Evolutionary conservation across 208 protist genomes (phyloP), one percentile per base, ranked within the genome.

Genomic region (Acanthamoeba castellanii): DNA sequence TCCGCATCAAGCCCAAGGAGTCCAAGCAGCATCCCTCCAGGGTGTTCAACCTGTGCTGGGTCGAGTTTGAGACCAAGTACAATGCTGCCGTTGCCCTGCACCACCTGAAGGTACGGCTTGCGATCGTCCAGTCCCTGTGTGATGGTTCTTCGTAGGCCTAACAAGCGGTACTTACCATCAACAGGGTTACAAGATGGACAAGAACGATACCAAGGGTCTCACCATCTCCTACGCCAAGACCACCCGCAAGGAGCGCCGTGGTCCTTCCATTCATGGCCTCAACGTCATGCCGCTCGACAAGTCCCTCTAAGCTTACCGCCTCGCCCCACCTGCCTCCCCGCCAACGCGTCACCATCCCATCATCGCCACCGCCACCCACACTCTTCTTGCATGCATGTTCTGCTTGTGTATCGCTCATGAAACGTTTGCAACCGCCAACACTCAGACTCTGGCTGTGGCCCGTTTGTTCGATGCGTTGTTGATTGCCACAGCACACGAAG

Each of bases 31-130:
- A 87, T 22, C 59, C 82, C 18, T 55, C 37, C 22, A n/a, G 85
- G 30, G 55, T 42, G 32, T 94, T 72, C 30, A 82, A 85, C 94
- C 64, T 95, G n/a, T 95, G 94, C 94, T 95, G 94, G n/a, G 94
- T 94, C 47, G 94, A 95, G 68, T 95, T 95, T 42, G 94, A 95
- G 27, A 95, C 94, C 52, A 92, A 90, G 45, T 88, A 95, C 87
- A 88, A 95, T n/a, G 94, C 94, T 18, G 93, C 94, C 50, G 74
- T 87, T 2, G 94, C 94, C 16, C 25, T 95, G 61, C 85, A 87
- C 50, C 78, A 92, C 74, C 84, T 95, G 22, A 61, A 95, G 88
- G 93, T 68, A 1, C 82, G n/a, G n/a, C n/a, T n/a, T n/a, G 37
- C 55, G 16, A 61, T 70, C 64, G 20, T 18, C 47, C 47, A 14